Evolutionary conservation across 1,284 basidiomycete species (phyloP).

Genomic region (Entoloma clypeatum): DNA sequence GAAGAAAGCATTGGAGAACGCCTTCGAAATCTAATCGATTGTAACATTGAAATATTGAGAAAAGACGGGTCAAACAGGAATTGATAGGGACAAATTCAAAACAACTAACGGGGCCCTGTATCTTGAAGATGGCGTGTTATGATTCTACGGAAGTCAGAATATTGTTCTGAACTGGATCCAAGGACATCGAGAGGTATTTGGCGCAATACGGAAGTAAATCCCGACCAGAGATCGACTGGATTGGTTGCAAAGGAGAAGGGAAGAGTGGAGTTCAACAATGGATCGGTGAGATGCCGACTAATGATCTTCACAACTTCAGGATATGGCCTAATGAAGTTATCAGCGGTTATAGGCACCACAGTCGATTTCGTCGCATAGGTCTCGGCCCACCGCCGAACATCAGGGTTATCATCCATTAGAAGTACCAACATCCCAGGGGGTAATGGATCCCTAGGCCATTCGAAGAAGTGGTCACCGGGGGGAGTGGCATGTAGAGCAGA

Average conservation of each 20-base stretch:
- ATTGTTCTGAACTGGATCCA: slow-evolving; percentile 30
- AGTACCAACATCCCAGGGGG: slow-evolving; percentile 61
- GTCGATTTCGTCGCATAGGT: slow-evolving; percentile 39
- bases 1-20: slow-evolving; percentile 57
- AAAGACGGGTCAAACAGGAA: slow-evolving; percentile 11
- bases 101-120: slow-evolving; percentile 55
- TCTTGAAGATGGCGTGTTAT: slow-evolving; percentile 63
- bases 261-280: slow-evolving; percentile 6
- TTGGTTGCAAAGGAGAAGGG: slow-evolving; percentile 35
- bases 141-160: slow-evolving; percentile 45
- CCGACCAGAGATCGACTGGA: slow-evolving; percentile 49
- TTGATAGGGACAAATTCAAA: slow-evolving; percentile 16
- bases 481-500: slow-evolving; percentile 40
- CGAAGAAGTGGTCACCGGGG: slow-evolving; percentile 33
- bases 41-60: slow-evolving; percentile 4
- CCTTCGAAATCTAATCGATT: slow-evolving; percentile 56
- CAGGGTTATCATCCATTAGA: slow-evolving; percentile 44
- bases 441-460: slow-evolving; percentile 56
- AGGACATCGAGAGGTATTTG: slow-evolving; percentile 49
- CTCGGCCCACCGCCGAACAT: slow-evolving; percentile 59
- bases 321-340: slow-evolving; percentile 46
- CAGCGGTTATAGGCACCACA: slow-evolving; percentile 42
- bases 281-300: slow-evolving; percentile 17
- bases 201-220: slow-evolving; percentile 46
- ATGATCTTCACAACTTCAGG: slow-evolving; percentile 39